phyloP scores from a whole-genome alignment of 1,284 basidiomycete species.

The Inonotus hispidus region DNA sequence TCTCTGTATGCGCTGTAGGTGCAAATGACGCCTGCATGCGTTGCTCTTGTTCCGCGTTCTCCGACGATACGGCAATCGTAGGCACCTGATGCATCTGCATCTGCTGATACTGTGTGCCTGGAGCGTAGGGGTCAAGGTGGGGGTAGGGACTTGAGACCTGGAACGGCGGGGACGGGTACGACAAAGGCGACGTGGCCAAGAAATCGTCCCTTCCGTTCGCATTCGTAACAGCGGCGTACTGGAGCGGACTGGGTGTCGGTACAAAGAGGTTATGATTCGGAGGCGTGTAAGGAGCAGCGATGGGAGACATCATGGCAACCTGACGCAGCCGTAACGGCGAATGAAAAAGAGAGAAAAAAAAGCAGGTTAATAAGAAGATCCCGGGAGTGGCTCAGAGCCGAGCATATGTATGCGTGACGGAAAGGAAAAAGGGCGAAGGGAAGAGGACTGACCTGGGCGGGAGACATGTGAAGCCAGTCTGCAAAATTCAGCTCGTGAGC shows the following conservation, averaged over 20 bases:
- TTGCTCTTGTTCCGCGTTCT: neutral
- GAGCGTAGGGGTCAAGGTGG: neutral
- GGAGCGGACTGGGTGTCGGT: neutral
- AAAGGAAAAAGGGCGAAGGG: too few relatives aligned
- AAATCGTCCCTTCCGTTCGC: constrained; percentile 4
- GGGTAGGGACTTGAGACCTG: neutral
- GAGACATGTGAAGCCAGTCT: constrained; percentile 17
- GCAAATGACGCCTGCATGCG: neutral
- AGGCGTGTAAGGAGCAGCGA: constrained; percentile 4
- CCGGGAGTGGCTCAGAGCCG: neutral
- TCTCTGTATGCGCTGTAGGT: neutral
- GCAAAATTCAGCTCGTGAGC: constrained; percentile 10
- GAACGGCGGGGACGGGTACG: constrained; percentile 9
- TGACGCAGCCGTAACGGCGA: neutral
- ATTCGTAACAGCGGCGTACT: neutral
- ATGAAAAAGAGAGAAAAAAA: neutral
- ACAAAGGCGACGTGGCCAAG: neutral
- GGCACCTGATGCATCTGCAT: neutral
- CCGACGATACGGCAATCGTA: neutral
- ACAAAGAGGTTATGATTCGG: neutral
- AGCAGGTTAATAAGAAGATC: neutral
- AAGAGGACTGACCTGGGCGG: constrained; percentile 9
- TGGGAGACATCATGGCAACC: constrained; percentile 16
- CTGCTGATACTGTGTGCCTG: neutral
- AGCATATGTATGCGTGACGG: neutral